Percentiles rank a stretch among this genome's conserved stretches.
These are phyloP conservation scores for Eustoma russellianum DNA, from an alignment of 257 asterid species.

Conservation along the genomic window DNA sequence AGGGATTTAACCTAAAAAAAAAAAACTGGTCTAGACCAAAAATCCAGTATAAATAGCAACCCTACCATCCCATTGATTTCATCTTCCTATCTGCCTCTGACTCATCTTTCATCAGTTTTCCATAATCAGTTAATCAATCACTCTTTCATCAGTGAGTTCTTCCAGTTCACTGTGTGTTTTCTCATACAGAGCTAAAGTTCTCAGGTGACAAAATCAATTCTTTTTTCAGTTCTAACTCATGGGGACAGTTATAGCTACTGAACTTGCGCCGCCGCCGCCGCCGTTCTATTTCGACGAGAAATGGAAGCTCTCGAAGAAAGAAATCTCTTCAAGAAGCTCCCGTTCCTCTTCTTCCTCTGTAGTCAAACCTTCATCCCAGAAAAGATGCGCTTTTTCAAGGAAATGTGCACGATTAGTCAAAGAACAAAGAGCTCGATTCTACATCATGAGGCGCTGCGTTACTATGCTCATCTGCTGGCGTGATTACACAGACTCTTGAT, in stretches of 20 bases:
- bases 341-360: conserved; percentile 18
- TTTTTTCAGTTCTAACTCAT: background rate
- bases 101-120: conserved; percentile 1
- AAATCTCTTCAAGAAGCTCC: conserved; percentile 17
- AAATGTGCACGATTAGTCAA: conserved; percentile 73
- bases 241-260: conserved; percentile 4
- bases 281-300: conserved; percentile 28
- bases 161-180: too few relatives aligned
- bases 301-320: conserved; percentile 31
- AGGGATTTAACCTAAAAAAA: too few relatives aligned
- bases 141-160: too few relatives aligned
- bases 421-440: conserved; percentile 79
- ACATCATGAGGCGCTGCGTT: conserved; percentile 84
- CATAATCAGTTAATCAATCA: background rate
- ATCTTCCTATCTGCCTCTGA: conserved; percentile 1
- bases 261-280: conserved; percentile 9
- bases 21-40: too few relatives aligned
- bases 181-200: background rate
- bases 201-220: too few relatives aligned
- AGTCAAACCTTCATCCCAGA: conserved; percentile 9
- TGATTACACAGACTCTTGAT: conserved; percentile 57
- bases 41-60: too few relatives aligned
- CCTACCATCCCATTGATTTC: too few relatives aligned
- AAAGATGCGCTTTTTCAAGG: conserved; percentile 60
- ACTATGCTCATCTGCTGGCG: conserved; percentile 89